phyloP scores from a whole-genome alignment of 2,329 filamentous ascomycete species.

The Penicillium vulpinum region DNA sequence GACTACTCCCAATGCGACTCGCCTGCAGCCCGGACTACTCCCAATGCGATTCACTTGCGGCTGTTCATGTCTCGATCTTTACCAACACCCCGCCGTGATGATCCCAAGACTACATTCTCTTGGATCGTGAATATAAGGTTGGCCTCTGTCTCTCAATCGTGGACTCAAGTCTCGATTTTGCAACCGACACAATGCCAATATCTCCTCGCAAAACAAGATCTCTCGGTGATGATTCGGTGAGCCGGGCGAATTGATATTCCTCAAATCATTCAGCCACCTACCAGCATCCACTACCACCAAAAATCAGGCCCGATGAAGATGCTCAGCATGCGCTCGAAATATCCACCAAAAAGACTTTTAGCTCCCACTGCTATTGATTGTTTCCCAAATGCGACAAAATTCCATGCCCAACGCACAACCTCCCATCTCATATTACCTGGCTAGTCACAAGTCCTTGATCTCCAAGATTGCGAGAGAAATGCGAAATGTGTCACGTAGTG shows the following conservation, averaged over 20 bases:
- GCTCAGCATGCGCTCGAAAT: background rate
- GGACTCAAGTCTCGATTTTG: background rate
- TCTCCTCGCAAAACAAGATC: background rate
- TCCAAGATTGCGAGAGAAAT: background rate
- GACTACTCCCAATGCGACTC: background rate
- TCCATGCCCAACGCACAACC: background rate
- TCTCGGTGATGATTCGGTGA: background rate
- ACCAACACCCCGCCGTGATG: background rate
- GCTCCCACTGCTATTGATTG: background rate
- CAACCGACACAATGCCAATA: background rate
- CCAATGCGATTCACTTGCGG: background rate
- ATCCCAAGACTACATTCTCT: background rate
- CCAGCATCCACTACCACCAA: background rate
- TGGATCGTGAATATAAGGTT: background rate
- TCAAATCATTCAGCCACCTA: background rate
- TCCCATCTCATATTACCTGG: background rate
- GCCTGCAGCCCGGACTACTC: background rate
- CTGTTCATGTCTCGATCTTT: background rate
- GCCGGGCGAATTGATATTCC: background rate
- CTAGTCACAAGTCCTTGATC: background rate
- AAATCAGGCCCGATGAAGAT: background rate
- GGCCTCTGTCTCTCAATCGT: background rate
- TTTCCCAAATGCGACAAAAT: constrained; percentile 7
- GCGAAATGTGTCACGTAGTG: background rate
- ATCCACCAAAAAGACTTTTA: background rate